These are phyloP conservation scores for Blastobotrys illinoisensis DNA, from an alignment of 1,139 yeast genomes.

Conservation along the genomic window DNA sequence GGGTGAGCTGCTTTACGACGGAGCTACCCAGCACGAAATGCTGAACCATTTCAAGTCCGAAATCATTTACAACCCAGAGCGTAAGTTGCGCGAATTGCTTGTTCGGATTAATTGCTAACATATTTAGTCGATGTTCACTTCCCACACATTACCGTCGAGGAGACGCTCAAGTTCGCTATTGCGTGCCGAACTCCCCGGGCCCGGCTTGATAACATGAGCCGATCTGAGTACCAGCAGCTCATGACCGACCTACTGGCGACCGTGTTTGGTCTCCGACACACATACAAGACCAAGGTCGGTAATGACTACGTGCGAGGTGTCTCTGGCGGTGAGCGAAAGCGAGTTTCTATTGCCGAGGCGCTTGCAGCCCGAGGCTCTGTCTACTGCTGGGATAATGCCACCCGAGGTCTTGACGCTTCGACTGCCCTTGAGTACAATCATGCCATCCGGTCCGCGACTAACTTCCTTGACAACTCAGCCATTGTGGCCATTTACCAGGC, in stretches of 20 bases:
- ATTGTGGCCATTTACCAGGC: conserved; percentile 60
- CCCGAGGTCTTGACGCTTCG: conserved; percentile 72
- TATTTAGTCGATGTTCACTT: conserved; percentile 46
- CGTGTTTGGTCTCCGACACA: conserved; percentile 53
- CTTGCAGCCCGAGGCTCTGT: conserved; percentile 52
- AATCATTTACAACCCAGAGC: conserved; percentile 55
- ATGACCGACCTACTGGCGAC: conserved; percentile 49
- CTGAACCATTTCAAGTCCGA: conserved; percentile 44
- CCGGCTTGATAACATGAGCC: conserved; percentile 45
- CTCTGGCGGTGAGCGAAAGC: conserved; percentile 61
- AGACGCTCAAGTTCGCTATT: conserved; percentile 56
- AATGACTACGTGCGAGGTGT: conserved; percentile 59
- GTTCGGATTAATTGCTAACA: neutral
- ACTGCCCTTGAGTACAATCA: conserved; percentile 65
- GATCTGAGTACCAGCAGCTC: conserved; percentile 44
- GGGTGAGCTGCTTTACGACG: conserved; percentile 48
- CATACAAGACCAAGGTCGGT: conserved; percentile 53
- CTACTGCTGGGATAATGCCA: conserved; percentile 73
- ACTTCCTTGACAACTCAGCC: conserved; percentile 50
- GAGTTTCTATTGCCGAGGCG: conserved; percentile 61
- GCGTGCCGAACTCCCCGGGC: conserved; percentile 55
- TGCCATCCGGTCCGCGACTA: conserved; percentile 58
- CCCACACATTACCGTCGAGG: conserved; percentile 59
- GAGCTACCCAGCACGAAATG: conserved; percentile 47
- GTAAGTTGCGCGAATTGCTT: conserved; percentile 13